Evolutionary conservation across 192 early-diverging fungal genomes (phyloP).

Genomic region (Polychytrium aggregatum): DNA sequence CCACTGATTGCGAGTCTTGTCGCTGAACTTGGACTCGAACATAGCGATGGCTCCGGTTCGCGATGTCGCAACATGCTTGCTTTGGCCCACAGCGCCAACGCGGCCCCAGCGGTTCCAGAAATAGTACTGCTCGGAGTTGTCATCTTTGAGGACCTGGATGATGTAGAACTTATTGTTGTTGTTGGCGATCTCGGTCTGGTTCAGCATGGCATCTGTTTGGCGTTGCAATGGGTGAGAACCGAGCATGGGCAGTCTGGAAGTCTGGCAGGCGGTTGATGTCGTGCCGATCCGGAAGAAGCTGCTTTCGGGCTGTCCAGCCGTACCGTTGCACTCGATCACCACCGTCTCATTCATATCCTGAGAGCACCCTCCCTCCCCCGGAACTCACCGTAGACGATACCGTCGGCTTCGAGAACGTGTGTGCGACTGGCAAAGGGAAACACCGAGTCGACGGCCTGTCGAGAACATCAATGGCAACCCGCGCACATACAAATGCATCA

Average conservation of each 20-base stretch:
- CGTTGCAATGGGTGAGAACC: conserved; percentile 15
- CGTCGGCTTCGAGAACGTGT: conserved; percentile 23
- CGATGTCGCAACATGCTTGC: no score
- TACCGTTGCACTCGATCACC: background rate
- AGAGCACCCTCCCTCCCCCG: background rate
- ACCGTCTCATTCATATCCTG: background rate
- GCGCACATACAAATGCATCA: no score
- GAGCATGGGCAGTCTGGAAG: no score
- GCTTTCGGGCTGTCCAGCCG: background rate
- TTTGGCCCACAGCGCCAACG: conserved; percentile 55
- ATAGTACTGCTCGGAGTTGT: conserved; percentile 23
- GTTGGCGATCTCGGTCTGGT: conserved; percentile 51
- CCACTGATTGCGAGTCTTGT: conserved; percentile 65
- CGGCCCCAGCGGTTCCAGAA: conserved; percentile 64
- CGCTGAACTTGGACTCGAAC: conserved; percentile 53
- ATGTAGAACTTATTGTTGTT: conserved; percentile 73
- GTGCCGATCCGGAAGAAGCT: no score
- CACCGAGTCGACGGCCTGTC: conserved; percentile 22
- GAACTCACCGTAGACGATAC: conserved; percentile 22
- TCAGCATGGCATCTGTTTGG: conserved; percentile 46
- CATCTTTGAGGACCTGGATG: conserved; percentile 45
- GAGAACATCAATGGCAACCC: no score
- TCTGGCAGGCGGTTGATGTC: no score
- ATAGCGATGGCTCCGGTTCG: conserved; percentile 32
- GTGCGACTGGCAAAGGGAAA: conserved; percentile 5